phyloP scores from a whole-genome alignment of 129 eudicot genomes.

The Dittrichia graveolens region DNA sequence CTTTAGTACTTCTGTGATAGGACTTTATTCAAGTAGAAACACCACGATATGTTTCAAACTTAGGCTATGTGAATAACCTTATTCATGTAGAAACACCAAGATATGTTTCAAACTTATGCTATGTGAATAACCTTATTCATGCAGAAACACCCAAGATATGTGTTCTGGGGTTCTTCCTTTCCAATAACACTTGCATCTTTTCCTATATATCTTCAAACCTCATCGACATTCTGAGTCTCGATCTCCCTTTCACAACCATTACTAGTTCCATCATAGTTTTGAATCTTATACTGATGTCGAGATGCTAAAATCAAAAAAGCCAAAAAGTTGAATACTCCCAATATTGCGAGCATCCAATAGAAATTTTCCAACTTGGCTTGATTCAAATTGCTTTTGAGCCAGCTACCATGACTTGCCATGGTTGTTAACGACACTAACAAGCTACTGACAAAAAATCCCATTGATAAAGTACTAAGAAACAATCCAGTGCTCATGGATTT shows the following conservation, averaged over 20 bases:
- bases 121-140: background rate
- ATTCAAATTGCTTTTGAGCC: slow-evolving; percentile 70
- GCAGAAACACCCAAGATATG: slow-evolving; percentile 9
- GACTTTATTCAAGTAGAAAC: too few relatives aligned
- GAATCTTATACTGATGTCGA: slow-evolving; percentile 65
- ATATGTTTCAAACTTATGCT: background rate
- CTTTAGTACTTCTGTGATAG: background rate
- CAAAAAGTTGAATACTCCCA: slow-evolving; percentile 50
- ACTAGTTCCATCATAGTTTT: slow-evolving; percentile 25
- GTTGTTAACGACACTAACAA: slow-evolving; percentile 63
- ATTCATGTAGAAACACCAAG: slow-evolving; percentile 12
- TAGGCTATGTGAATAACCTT: background rate
- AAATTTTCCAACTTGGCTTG: slow-evolving; percentile 57
- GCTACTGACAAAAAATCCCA: slow-evolving; percentile 84
- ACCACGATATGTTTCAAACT: background rate
- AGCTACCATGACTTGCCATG: slow-evolving; percentile 41
- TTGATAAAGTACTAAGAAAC: slow-evolving; percentile 64
- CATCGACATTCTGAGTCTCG: slow-evolving; percentile 21
- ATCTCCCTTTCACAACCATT: slow-evolving; percentile 31
- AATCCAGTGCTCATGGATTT: slow-evolving; percentile 96
- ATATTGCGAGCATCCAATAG: slow-evolving; percentile 75
- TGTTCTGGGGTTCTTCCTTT: slow-evolving; percentile 33
- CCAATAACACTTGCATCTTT: slow-evolving; percentile 5
- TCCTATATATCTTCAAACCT: slow-evolving; percentile 14
- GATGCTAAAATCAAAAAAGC: slow-evolving; percentile 53